phyloP scores from a whole-genome alignment of 2,329 filamentous ascomycete genomes.

The Aspergillus intermedius region DNA sequence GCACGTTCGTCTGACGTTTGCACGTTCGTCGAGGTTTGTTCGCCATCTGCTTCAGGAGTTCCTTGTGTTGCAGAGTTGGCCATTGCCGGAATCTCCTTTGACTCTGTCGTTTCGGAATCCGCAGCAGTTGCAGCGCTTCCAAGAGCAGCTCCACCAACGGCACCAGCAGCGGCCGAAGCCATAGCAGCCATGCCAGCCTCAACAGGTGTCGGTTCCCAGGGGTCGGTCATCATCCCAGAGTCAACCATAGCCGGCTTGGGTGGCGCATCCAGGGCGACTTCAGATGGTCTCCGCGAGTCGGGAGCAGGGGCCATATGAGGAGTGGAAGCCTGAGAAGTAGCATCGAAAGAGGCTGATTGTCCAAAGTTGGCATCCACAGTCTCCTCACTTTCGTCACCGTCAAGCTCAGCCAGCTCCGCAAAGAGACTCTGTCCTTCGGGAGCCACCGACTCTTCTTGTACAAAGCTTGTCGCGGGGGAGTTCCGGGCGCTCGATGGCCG shows the following conservation, averaged over 20 bases:
- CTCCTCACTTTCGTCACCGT: constrained; percentile 54
- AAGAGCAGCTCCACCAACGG: constrained; percentile 12
- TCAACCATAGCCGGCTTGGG: constrained; percentile 49
- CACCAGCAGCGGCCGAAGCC: constrained; percentile 13
- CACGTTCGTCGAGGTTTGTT: constrained; percentile 22
- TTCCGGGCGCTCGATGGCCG: constrained; percentile 40
- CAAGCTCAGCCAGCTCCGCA: constrained; percentile 79
- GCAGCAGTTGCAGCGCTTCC: constrained; percentile 2
- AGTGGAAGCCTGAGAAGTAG: constrained; percentile 33
- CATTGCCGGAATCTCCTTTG: constrained; percentile 17
- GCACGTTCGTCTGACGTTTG: constrained; percentile 32
- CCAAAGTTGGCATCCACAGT: constrained; percentile 46
- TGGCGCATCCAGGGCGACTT: constrained; percentile 16
- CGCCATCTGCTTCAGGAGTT: constrained; percentile 14
- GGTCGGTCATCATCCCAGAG: constrained; percentile 57
- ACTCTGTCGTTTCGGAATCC: constrained; percentile 11
- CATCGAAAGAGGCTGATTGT: constrained; percentile 29
- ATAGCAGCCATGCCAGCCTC: constrained; percentile 11
- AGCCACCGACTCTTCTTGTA: constrained; percentile 37
- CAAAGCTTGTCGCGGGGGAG: constrained; percentile 49
- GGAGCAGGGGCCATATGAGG: constrained; percentile 27
- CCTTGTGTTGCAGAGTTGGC: constrained; percentile 36
- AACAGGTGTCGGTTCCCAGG: constrained; percentile 40
- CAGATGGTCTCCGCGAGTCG: constrained; percentile 28
- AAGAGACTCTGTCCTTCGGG: constrained; percentile 71